phyloP scores from a whole-genome alignment of 495 filamentous ascomycete species.

The Bombardia bombarda region DNA sequence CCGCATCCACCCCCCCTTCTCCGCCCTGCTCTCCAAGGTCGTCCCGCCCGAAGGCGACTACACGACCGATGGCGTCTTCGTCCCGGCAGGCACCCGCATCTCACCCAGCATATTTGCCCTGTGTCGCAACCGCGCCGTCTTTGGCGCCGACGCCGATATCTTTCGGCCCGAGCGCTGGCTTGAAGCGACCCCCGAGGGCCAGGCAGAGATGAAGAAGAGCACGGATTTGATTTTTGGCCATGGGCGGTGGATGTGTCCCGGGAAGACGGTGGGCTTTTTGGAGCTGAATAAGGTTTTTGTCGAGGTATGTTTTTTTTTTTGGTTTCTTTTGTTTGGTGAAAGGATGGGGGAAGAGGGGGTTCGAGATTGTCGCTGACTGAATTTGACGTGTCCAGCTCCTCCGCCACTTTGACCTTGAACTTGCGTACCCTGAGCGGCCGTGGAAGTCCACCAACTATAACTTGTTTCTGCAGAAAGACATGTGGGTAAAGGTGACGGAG shows the following conservation, averaged over 20 bases:
- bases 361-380: not conserved
- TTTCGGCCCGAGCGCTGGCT: conserved; percentile 53
- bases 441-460: conserved; percentile 19
- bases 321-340: not conserved
- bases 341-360: not conserved
- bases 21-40: conserved; percentile 29
- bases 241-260: conserved; percentile 37
- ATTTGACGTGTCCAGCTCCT: conserved; percentile 29
- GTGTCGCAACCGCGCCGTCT: conserved; percentile 27
- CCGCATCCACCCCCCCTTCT: conserved; percentile 33
- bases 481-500: conserved; percentile 23
- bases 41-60: conserved; percentile 47
- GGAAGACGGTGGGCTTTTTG: conserved; percentile 35
- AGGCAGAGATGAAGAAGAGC: conserved; percentile 29
- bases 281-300: conserved; percentile 52
- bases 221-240: conserved; percentile 34
- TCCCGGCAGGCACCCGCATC: conserved; percentile 46
- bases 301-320: conserved; percentile 34
- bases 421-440: conserved; percentile 40
- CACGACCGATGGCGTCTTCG: conserved; percentile 35
- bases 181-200: conserved; percentile 25
- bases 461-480: conserved; percentile 21
- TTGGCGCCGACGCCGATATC: conserved; percentile 37
- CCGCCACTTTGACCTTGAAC: conserved; percentile 44
- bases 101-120: conserved; percentile 36